Evolutionary conservation across 2,329 filamentous ascomycete genomes (phyloP).

Genomic region (Cryphonectria parasitica): DNA sequence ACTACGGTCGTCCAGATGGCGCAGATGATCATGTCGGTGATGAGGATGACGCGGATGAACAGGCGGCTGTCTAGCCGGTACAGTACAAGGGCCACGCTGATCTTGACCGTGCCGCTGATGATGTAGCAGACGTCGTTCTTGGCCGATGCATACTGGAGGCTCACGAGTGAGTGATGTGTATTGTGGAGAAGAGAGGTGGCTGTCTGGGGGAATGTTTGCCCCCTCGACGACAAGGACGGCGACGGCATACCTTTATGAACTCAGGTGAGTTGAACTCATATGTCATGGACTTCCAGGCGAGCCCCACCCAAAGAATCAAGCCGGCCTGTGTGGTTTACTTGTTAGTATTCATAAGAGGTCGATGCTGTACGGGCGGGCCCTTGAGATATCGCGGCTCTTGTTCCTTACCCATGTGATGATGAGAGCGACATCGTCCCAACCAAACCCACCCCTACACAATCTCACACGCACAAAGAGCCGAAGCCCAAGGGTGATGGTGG

Average conservation of each 20-base stretch:
- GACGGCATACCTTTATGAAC: constrained; percentile 2
- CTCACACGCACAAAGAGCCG: constrained; percentile 22
- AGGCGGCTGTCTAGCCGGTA: constrained; percentile 26
- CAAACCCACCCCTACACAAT: constrained; percentile 24
- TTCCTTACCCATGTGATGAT: constrained; percentile 25
- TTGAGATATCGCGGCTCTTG: neutral
- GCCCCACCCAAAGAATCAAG: constrained; percentile 18
- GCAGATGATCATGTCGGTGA: constrained; percentile 24
- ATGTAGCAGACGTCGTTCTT: constrained; percentile 26
- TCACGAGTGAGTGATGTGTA: neutral
- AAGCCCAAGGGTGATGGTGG: constrained; percentile 27
- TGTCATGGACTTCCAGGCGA: constrained; percentile 6
- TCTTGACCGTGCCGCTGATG: constrained; percentile 25
- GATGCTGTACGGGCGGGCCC: neutral
- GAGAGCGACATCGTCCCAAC: constrained; percentile 27
- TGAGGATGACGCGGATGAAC: constrained; percentile 14
- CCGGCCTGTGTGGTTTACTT: neutral
- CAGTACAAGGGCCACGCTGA: constrained; percentile 26
- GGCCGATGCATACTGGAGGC: constrained; percentile 15
- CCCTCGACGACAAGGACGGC: neutral
- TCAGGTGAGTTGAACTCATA: neutral
- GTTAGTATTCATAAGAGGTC: neutral
- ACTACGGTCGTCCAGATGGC: constrained; percentile 20
- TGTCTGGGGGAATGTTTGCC: neutral
- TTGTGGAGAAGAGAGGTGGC: neutral